phyloP scores from a whole-genome alignment of 2,329 filamentous ascomycete species.

The Arthrobotrys pseudoclavata region DNA sequence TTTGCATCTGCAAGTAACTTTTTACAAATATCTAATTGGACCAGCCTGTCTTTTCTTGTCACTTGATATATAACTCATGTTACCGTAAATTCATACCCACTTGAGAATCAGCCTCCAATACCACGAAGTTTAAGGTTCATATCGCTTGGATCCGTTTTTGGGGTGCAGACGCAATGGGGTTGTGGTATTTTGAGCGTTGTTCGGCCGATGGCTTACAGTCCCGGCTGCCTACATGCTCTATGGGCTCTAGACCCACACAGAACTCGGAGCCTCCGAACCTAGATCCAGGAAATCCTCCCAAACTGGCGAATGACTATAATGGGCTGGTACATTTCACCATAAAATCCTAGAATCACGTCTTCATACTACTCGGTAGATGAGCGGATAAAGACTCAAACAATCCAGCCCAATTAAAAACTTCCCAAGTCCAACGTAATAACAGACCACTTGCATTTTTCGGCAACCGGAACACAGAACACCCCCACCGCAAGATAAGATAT shows the following conservation, averaged over 20 bases:
- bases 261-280: conserved; percentile 31
- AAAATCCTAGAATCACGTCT: conserved; percentile 42
- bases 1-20: too few species aligned
- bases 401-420: conserved; percentile 14
- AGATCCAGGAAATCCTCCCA: conserved; percentile 28
- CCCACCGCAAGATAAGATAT: conserved; percentile 44
- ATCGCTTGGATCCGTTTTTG: too few species aligned
- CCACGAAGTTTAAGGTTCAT: too few species aligned
- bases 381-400: not conserved
- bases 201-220: conserved; percentile 9
- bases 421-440: conserved; percentile 33
- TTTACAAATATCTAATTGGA: too few species aligned
- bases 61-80: too few species aligned
- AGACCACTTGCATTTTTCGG: conserved; percentile 20
- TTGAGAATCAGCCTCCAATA: not conserved
- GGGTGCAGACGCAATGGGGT: not conserved
- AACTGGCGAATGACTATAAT: conserved; percentile 22
- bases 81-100: too few species aligned
- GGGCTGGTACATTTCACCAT: conserved; percentile 34
- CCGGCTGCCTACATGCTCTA: conserved; percentile 11
- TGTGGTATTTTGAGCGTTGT: conserved; percentile 25
- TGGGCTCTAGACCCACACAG: conserved; percentile 10
- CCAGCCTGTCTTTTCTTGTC: too few species aligned
- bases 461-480: conserved; percentile 27
- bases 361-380: not conserved